Evolutionary conservation across 2,329 filamentous ascomycete genomes (phyloP), one percentile per base, ranked within the genome.

Genomic region (Arachnomyces sp.): DNA sequence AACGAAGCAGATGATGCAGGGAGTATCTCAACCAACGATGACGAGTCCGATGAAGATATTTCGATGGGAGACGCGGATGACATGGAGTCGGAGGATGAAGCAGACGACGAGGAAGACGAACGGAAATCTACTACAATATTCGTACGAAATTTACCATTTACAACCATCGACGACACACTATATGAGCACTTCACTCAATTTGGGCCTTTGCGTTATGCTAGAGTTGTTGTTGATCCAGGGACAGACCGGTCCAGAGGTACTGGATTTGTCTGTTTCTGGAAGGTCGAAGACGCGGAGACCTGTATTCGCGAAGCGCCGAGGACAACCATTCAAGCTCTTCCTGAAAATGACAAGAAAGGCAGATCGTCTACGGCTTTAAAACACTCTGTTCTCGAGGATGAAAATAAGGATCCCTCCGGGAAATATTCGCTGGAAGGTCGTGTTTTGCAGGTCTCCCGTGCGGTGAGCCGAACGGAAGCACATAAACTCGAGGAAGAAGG

Each of bases 91-190:
- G 59, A 56, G 7, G 59, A 65, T 0, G 65, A 66, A 4, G 60
- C 57, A 0, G 56, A 65, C 11, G 66, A 62, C 25, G 62, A 68
- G 14, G 69, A 72, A 9, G 67, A 74, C 36, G 59, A 68, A 13
- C 59, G 64, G 37, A 86, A 86, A 53, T 78, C 78, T 2, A 78
- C 78, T 28, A 95, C 89, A 0, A 65, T 96, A 11, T 98, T 98
- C 66, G 76, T 98, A 52, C 86, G 92, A 50, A 98, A 98, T 57
- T 70, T 98, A 9, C 90, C 93, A 1, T 98, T 94, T 62, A 88
- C 84, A 2, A 81, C 80, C 32, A 84, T 84, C 13, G 89, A 98
- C 53, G 82, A 88, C 38, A 74, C 79, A 36, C 76, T 98, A 33
- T 84, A 89, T 57, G 74, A 81, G 37, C 90, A 95, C 60, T 98